Conservation (phyloP, 2,329 filamentous ascomycete species). For the Fusarium multiceps region DNA sequence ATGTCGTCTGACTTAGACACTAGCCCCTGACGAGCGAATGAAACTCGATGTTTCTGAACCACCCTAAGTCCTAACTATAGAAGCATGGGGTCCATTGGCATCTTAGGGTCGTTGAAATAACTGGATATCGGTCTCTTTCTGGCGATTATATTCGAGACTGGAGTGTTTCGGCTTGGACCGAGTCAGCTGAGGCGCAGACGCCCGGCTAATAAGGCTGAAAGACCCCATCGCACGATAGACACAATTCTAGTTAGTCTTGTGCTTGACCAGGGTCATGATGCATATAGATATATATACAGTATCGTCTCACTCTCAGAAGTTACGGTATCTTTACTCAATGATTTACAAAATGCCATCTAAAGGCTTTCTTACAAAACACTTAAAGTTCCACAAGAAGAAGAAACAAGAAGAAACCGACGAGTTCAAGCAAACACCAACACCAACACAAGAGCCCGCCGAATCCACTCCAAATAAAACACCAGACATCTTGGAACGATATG, state of each 20-base stretch:
- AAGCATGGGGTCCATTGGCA: not conserved
- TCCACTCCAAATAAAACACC: not conserved
- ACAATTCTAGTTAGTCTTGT: not conserved
- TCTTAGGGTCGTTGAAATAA: not conserved
- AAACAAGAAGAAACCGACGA: slow-evolving; percentile 12
- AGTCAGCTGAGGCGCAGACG: not conserved
- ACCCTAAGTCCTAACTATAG: not conserved
- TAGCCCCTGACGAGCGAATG: not conserved
- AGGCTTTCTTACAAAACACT: slow-evolving; percentile 11
- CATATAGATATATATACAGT: not conserved
- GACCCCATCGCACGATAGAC: not conserved
- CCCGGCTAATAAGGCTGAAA: not conserved
- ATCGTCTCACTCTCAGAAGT: not conserved
- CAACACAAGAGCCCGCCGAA: not conserved
- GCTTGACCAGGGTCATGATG: not conserved
- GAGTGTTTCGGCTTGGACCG: not conserved
- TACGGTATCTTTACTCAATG: not conserved
- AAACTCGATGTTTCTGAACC: not conserved
- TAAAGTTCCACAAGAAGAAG: not conserved
- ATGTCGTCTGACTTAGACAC: not conserved
- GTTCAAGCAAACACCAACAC: not conserved
- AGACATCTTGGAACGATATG: not conserved
- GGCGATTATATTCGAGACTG: not conserved
- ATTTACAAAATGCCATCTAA: slow-evolving; percentile 12
- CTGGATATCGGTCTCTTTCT: not conserved